Evolutionary conservation across 2,329 filamentous ascomycete genomes (phyloP), one percentile per base, ranked within the genome.

Genomic region (Coniochaeta ligniaria): DNA sequence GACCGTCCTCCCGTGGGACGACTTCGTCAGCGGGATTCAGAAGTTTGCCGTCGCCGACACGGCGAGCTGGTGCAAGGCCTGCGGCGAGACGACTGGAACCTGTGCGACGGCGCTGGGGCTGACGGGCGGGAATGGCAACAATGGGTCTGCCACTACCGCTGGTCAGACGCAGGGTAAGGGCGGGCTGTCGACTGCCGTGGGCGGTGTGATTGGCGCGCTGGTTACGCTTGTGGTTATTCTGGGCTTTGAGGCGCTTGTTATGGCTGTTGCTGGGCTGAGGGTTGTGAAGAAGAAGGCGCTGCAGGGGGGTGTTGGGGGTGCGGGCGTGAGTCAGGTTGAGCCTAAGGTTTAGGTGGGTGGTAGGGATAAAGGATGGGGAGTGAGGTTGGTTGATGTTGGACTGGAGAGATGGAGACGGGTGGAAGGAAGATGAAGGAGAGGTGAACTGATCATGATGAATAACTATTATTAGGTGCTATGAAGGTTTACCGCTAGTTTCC

Each of bases 191-290:
- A 84, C 80, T 41, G 81, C 84, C 6, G 85, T 93, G n/a, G 91
- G 90, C 0, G 91, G 92, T 58, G 91, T 94, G 6, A 92, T 96
- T 58, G 87, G 91, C 52, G 90, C 92, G 50, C 73, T 92, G 65
- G 78, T 90, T 41, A 83, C 82, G 0, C 72, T 85, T 6, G 75
- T 76, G 11, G 78, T 82, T 12, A 74, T 84, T 17, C 72, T 82
- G 45, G 76, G 73, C 16, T 41, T 79, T 22, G 74, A 81, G 69
- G 76, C 71, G 11, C 68, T 79, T 16, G 68, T 80, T 50, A 71
- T 81, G 67, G 66, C 74, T 17, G 16, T 78, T 6, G 75, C 73
- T 6, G 79, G 80, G 12, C 65, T 82, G 63, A 76, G 77, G 26
- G 65, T 83, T 22, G 77, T 78, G 59, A 81, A 78, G 70, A 82